A percentile compares a stretch with the other conserved stretches of the same genome.
Evolutionary conservation across 2,329 filamentous ascomycete species (phyloP).

Genomic region (Beauveria sp.): DNA sequence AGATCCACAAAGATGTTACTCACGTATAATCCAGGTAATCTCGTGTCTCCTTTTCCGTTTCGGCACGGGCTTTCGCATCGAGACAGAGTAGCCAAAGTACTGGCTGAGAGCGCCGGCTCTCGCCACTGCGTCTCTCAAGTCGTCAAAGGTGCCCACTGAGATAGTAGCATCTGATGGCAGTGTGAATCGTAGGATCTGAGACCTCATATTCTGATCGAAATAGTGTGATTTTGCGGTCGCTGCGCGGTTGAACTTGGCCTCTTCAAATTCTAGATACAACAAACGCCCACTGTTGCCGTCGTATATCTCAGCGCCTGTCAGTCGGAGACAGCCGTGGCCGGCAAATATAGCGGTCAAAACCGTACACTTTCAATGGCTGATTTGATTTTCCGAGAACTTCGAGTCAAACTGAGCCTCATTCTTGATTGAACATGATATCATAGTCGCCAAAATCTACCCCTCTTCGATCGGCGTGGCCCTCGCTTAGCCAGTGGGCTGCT

Average conservation of each 20-base stretch:
- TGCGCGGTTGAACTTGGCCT: not conserved
- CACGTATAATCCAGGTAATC: conserved; percentile 7
- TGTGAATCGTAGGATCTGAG: not conserved
- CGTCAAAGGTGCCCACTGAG: not conserved
- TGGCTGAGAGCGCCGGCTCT: conserved; percentile 2
- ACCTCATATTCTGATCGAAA: not conserved
- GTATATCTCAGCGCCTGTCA: not conserved
- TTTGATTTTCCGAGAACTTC: not conserved
- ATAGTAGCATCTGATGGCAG: not conserved
- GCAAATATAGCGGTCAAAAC: not conserved
- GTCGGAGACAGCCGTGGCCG: not conserved
- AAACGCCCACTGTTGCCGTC: not conserved
- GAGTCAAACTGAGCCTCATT: not conserved
- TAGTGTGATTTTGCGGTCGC: not conserved
- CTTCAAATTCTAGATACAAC: not conserved
- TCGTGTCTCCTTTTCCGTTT: conserved; percentile 1
- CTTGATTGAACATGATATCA: not conserved
- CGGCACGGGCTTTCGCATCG: not conserved
- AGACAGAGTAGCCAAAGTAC: conserved; percentile 8
- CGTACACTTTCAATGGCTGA: not conserved
- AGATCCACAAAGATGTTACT: not conserved
- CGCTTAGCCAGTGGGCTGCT: not conserved
- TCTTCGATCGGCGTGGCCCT: not conserved
- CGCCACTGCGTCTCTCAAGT: not conserved
- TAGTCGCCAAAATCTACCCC: not conserved